Evolutionary conservation across 306 rosid genomes (phyloP), one percentile per base, ranked within the genome.

Genomic region (Cercis canadensis): DNA sequence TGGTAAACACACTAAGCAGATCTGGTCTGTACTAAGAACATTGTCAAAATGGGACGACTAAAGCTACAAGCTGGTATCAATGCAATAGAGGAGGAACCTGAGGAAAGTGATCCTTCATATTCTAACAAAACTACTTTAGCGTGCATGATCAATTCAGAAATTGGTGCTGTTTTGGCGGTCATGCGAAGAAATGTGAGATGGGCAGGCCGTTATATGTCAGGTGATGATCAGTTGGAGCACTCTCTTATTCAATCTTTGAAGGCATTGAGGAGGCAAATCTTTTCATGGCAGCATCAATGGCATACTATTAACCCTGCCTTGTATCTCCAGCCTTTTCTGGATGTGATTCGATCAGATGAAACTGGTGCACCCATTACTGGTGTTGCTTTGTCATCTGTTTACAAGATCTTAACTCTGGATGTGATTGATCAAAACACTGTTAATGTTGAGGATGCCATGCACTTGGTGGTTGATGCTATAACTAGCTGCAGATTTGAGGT

Each of bases 201-300:
- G 99, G 97, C 96, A 52, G 88, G 92, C 16, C 96, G 90, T 41
- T 91, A 87, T 84, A 86, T 86, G 80, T 83, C 97, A 4, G 90
- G 97, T n/a, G 99, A 94, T 69, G 99, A 95, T 86, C 97, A 91
- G 82, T 78, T 95, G 70, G 99, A 94, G 39, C 96, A 94, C 88
- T 84, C 89, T 72, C 84, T 94, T 34, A 89, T 94, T 80, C 92
- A 86, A 67, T 91, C 99, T 37, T 81, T 94, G 80, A 94, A 91
- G 87, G 86, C 83, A n/a, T 82, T 91, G 33, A 87, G 92, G 71
- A 87, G 84, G 66, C 89, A 94, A 70, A 86, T 94, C 11, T 94
- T 89, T 86, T 89, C 81, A 33, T 94, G 97, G 97, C 90, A 91
- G 70, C 87, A 91, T 83, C 95, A 87, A 58, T 94, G 97, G 99